Evolutionary conservation across 2,329 filamentous ascomycete genomes (phyloP).

Genomic region (Colletotrichum sansevieriae): DNA sequence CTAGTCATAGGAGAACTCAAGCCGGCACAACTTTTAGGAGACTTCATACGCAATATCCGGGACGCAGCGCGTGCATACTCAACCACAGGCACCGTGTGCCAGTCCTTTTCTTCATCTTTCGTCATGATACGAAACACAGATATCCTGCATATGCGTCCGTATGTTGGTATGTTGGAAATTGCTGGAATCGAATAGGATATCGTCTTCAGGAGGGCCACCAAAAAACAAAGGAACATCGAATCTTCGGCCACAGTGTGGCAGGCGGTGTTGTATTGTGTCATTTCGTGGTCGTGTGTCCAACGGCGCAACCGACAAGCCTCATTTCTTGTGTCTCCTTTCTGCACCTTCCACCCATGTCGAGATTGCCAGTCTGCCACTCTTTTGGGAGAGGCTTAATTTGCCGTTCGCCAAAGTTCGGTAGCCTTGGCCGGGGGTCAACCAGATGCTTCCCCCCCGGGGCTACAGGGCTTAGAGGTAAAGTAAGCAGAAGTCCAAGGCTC

Average conservation of each 20-base stretch:
- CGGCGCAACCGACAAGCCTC: constrained; percentile 28
- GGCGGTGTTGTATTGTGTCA: constrained; percentile 33
- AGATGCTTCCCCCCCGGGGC: too few relatives aligned
- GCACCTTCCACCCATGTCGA: constrained; percentile 17
- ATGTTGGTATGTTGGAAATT: neutral
- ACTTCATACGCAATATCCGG: neutral
- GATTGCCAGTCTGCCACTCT: constrained; percentile 25
- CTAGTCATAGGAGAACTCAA: neutral
- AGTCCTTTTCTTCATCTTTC: neutral
- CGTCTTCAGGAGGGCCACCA: neutral
- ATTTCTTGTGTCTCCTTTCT: constrained; percentile 22
- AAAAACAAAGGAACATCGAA: neutral
- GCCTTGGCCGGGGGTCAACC: neutral
- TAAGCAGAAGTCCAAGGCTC: too few relatives aligned
- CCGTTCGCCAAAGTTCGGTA: constrained; percentile 22
- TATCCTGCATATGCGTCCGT: neutral
- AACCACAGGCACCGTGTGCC: neutral
- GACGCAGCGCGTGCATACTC: neutral
- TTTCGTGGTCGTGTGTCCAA: constrained; percentile 25
- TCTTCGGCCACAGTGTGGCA: constrained; percentile 11
- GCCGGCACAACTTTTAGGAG: too few relatives aligned
- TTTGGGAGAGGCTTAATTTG: constrained; percentile 34
- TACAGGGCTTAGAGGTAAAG: constrained; percentile 11
- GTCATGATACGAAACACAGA: neutral
- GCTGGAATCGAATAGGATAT: neutral